A percentile compares a stretch with the other conserved stretches of the same genome.
These are phyloP conservation scores for Gossypium sturtianum DNA, from an alignment of 345 rosid species.

Conservation along the genomic window DNA sequence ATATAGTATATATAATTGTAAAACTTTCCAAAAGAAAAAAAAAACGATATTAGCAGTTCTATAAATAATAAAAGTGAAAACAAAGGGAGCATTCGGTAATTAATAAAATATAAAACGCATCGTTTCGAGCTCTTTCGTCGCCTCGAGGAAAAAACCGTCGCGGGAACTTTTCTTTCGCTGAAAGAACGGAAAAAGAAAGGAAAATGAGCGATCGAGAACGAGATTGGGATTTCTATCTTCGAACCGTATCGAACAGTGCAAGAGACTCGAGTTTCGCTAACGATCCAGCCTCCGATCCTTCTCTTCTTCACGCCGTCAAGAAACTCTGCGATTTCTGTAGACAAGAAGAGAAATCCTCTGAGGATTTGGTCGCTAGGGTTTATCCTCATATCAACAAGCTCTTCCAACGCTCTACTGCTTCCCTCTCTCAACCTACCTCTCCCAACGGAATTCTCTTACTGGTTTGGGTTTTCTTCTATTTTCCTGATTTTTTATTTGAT, in stretches of 20 bases:
- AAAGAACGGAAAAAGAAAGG: neutral
- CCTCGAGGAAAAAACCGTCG: neutral
- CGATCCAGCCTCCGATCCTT: slow-evolving; percentile 84
- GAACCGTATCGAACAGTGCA: slow-evolving; percentile 56
- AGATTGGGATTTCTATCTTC: slow-evolving; percentile 74
- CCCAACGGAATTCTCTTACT: slow-evolving; percentile 76
- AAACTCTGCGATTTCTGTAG: slow-evolving; percentile 63
- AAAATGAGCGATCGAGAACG: slow-evolving; percentile 9
- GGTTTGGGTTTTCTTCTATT: slow-evolving; percentile 19
- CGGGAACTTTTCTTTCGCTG: neutral
- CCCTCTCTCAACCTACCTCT: slow-evolving; percentile 55
- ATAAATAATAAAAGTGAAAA: neutral
- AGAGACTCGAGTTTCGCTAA: slow-evolving; percentile 61
- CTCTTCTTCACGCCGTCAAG: slow-evolving; percentile 68
- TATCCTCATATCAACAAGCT: slow-evolving; percentile 72
- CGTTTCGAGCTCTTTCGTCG: neutral
- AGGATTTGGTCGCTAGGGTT: slow-evolving; percentile 79
- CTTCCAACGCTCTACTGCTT: slow-evolving; percentile 75
- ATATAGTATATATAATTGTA: too few species aligned
- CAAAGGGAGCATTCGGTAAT: neutral
- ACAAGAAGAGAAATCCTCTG: slow-evolving; percentile 53
- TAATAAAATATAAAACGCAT: neutral
- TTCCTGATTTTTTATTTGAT: neutral
- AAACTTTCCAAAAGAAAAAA: too few species aligned
- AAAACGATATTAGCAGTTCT: too few species aligned